A percentile compares a stretch with the other conserved stretches of the same genome.
These are phyloP conservation scores for Orbilia quercus DNA, from an alignment of 2,329 filamentous ascomycete genomes.

Conservation along the genomic window DNA sequence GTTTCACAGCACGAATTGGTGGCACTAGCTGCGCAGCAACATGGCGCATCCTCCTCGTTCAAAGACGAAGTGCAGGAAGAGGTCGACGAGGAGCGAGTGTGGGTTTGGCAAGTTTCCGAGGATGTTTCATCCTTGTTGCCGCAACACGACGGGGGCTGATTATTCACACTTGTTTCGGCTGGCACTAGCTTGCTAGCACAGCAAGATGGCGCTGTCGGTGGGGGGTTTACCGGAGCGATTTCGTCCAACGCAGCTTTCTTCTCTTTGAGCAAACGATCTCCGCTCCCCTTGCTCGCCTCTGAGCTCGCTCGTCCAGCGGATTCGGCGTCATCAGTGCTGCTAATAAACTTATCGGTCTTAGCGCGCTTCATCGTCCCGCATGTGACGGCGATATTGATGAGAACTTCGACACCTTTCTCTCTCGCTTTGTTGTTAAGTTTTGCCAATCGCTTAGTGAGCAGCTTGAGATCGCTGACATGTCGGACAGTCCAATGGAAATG, in stretches of 20 bases:
- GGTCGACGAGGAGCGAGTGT: slow-evolving; percentile 15
- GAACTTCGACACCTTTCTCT: slow-evolving; percentile 41
- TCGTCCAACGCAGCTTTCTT: slow-evolving; percentile 32
- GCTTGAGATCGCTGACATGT: slow-evolving; percentile 50
- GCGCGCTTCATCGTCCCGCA: slow-evolving; percentile 52
- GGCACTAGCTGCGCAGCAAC: slow-evolving; percentile 29
- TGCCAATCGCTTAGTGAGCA: slow-evolving; percentile 44
- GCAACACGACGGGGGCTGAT: slow-evolving; percentile 16
- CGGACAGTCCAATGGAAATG: slow-evolving; percentile 53
- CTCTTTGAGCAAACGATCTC: slow-evolving; percentile 18
- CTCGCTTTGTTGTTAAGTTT: slow-evolving; percentile 30
- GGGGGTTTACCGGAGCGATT: slow-evolving; percentile 24
- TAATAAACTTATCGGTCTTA: slow-evolving; percentile 27
- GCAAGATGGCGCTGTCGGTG: slow-evolving; percentile 10
- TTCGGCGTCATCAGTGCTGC: slow-evolving; percentile 16
- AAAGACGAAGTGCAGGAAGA: slow-evolving; percentile 4
- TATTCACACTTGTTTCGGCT: neutral
- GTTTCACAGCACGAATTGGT: slow-evolving; percentile 44
- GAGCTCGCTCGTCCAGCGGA: slow-evolving; percentile 6
- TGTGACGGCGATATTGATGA: slow-evolving; percentile 44
- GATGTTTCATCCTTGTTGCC: neutral
- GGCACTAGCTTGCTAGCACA: slow-evolving; percentile 6
- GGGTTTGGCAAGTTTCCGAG: slow-evolving; percentile 7
- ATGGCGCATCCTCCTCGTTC: slow-evolving; percentile 10
- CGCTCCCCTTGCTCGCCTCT: slow-evolving; percentile 32